A percentile compares a stretch with the other conserved stretches of the same genome.
These are phyloP conservation scores for Epicoccum nigrum DNA, from an alignment of 2,329 filamentous ascomycete species.

Conservation along the genomic window DNA sequence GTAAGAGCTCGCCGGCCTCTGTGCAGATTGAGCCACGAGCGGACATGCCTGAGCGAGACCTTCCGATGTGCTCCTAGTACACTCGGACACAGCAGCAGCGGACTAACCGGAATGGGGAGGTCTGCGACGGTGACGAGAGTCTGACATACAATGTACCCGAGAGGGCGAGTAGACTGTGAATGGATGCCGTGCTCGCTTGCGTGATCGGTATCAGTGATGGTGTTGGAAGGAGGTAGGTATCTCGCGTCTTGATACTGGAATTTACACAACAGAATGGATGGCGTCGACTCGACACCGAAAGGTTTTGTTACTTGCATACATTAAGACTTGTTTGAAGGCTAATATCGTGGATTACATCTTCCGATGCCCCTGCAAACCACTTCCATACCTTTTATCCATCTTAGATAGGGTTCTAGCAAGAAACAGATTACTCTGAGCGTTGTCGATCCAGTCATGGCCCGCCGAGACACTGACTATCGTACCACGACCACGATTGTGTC, in stretches of 20 bases:
- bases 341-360: no score
- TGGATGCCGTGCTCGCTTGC: conserved; percentile 8
- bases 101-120: neutral
- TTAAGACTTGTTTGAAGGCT: neutral
- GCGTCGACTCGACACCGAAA: neutral
- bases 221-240: neutral
- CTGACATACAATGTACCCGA: conserved; percentile 5
- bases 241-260: conserved; percentile 10
- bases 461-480: no score
- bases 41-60: conserved; percentile 5
- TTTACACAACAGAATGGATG: conserved; percentile 4
- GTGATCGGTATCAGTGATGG: conserved; percentile 1
- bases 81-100: conserved; percentile 6
- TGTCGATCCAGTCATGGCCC: no score
- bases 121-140: neutral
- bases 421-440: no score
- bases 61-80: neutral
- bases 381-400: neutral
- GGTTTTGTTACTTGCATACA: neutral
- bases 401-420: no score
- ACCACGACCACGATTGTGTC: no score
- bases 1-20: neutral
- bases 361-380: neutral
- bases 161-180: conserved; percentile 11
- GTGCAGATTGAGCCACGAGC: neutral